These are phyloP conservation scores for Curvularia spicifera DNA, from an alignment of 2,329 filamentous ascomycete species.

Conservation along the genomic window DNA sequence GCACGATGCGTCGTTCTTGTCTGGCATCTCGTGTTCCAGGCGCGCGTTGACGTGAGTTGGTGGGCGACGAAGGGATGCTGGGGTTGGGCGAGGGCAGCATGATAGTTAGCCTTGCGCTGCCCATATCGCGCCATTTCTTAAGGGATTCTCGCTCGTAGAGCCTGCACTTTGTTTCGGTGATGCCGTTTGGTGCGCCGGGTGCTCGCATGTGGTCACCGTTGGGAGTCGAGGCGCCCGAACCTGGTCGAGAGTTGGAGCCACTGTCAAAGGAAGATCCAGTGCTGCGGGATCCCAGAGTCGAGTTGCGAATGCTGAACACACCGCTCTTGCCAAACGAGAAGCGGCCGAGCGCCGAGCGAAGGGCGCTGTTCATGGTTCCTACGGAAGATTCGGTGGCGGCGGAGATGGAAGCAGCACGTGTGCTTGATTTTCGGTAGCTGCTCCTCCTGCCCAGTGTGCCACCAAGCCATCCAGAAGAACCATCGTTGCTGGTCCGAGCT, in stretches of 20 bases:
- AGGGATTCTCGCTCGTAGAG: conserved; percentile 78
- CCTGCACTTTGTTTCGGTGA: conserved; percentile 82
- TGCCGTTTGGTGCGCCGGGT: conserved; percentile 62
- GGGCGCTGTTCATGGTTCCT: conserved; percentile 78
- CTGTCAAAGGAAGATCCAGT: conserved; percentile 59
- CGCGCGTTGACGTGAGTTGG: conserved; percentile 38
- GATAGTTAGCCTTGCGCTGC: conserved; percentile 82
- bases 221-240: conserved; percentile 46
- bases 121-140: conserved; percentile 89
- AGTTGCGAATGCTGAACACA: conserved; percentile 82
- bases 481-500: conserved; percentile 45
- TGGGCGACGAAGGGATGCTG: conserved; percentile 41
- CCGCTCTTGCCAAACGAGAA: conserved; percentile 72
- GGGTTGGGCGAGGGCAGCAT: conserved; percentile 70
- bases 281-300: conserved; percentile 69
- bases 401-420: conserved; percentile 61
- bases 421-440: conserved; percentile 61
- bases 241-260: conserved; percentile 46
- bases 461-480: conserved; percentile 57
- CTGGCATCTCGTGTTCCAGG: conserved; percentile 50
- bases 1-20: conserved; percentile 83
- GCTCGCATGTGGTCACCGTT: conserved; percentile 34
- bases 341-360: conserved; percentile 72
- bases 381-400: conserved; percentile 77
- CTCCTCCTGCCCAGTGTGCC: conserved; percentile 59